Evolutionary conservation across 306 rosid genomes (phyloP).

Genomic region (Quercus engelmannii): DNA sequence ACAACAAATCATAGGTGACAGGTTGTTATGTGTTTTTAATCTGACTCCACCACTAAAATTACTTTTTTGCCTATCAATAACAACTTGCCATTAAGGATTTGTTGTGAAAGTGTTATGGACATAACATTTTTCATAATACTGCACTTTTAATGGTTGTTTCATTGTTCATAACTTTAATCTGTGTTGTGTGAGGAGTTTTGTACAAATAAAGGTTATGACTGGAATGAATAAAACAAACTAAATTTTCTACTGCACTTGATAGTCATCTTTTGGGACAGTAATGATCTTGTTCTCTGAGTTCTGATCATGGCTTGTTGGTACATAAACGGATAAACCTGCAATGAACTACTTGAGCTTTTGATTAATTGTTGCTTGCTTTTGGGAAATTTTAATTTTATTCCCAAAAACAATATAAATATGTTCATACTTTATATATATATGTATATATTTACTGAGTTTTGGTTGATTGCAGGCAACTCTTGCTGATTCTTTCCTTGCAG

Average conservation of each 20-base stretch:
- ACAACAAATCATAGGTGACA: too few relatives aligned
- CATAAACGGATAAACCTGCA: neutral
- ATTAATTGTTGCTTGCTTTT: neutral
- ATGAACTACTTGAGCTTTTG: neutral
- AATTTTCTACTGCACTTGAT: neutral
- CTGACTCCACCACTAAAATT: too few relatives aligned
- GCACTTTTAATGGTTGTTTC: neutral
- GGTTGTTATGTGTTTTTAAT: too few relatives aligned
- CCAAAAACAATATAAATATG: too few relatives aligned
- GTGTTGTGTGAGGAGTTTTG: neutral
- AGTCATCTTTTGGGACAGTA: neutral
- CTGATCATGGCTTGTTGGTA: neutral
- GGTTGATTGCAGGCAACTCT: slow-evolving; percentile 72
- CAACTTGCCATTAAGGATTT: too few relatives aligned
- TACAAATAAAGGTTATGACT: neutral
- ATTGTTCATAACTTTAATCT: neutral
- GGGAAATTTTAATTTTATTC: neutral
- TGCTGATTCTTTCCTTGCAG: slow-evolving; percentile 95
- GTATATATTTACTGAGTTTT: neutral
- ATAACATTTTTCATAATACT: too few relatives aligned
- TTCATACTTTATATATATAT: too few relatives aligned
- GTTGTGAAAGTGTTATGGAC: too few relatives aligned
- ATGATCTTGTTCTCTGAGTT: neutral
- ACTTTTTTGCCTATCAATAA: too few relatives aligned
- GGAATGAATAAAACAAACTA: neutral